Evolutionary conservation across 768 basidiomycete species (phyloP).

Genomic region (Trametopsis cervina): DNA sequence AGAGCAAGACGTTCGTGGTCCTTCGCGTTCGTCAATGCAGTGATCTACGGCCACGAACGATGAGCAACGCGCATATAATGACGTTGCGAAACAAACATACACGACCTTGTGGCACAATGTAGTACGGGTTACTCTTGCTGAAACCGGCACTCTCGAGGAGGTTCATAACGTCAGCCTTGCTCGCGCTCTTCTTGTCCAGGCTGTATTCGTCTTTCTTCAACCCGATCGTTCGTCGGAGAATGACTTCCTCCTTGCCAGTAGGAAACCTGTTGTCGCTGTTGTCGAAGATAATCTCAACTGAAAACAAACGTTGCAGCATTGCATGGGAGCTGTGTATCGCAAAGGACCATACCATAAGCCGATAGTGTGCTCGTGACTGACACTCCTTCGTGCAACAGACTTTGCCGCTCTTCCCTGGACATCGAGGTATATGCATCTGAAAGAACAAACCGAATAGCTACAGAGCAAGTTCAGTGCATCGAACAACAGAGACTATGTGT

Average conservation of each 20-base stretch:
- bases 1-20: conserved; percentile 89
- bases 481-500: background rate
- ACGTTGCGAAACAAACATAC: conserved; percentile 38
- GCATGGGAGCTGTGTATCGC: background rate
- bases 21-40: conserved; percentile 93
- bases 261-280: conserved; percentile 93
- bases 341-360: conserved; percentile 65
- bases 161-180: conserved; percentile 97
- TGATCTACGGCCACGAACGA: conserved; percentile 54
- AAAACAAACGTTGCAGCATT: conserved; percentile 3
- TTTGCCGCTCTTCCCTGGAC: conserved; percentile 86
- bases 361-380: conserved; percentile 83
- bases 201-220: conserved; percentile 99
- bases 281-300: conserved; percentile 93
- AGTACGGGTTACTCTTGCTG: conserved; percentile 97
- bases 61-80: background rate
- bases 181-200: conserved; percentile 90
- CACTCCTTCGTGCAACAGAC: conserved; percentile 91
- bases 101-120: conserved; percentile 96
- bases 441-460: conserved; percentile 94
- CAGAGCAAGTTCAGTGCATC: background rate
- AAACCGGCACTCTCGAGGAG: conserved; percentile 95
- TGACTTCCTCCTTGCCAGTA: conserved; percentile 81
- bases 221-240: conserved; percentile 90
- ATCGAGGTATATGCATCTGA: conserved; percentile 97